These are phyloP conservation scores for Starmerella stellata DNA, from an alignment of 805 yeast species.

Conservation along the genomic window DNA sequence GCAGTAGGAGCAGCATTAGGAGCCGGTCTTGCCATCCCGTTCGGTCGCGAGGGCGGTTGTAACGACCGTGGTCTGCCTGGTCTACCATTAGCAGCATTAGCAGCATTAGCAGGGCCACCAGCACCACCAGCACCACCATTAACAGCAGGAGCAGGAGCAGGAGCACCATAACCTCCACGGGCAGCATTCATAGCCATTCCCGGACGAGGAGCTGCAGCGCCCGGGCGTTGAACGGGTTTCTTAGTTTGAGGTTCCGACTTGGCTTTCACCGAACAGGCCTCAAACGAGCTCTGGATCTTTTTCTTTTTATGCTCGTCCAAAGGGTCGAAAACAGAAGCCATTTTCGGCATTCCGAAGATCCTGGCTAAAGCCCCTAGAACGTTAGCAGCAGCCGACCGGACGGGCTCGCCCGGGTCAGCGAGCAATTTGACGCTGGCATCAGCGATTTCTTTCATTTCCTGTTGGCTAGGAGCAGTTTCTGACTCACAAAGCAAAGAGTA, in stretches of 20 bases:
- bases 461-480: constrained; percentile 29
- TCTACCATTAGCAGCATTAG: too few relatives aligned
- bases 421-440: constrained; percentile 43
- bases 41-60: too few relatives aligned
- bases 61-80: too few relatives aligned
- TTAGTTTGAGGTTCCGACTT: constrained; percentile 11
- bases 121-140: too few relatives aligned
- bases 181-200: too few relatives aligned
- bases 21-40: too few relatives aligned
- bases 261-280: constrained; percentile 38
- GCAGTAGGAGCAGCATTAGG: too few relatives aligned
- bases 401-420: constrained; percentile 68
- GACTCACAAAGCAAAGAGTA: constrained; percentile 43
- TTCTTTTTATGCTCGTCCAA: constrained; percentile 58
- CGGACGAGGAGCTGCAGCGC: too few relatives aligned
- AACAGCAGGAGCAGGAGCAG: too few relatives aligned
- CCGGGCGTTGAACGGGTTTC: too few relatives aligned
- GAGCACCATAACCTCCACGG: too few relatives aligned
- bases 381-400: constrained; percentile 60
- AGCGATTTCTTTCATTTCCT: constrained; percentile 42
- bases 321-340: constrained; percentile 41
- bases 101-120: too few relatives aligned
- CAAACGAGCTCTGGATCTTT: constrained; percentile 45
- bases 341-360: constrained; percentile 55
- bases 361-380: constrained; percentile 68